These are phyloP conservation scores for Staphylotrichum longicolle DNA, from an alignment of 495 filamentous ascomycete genomes.

Conservation along the genomic window DNA sequence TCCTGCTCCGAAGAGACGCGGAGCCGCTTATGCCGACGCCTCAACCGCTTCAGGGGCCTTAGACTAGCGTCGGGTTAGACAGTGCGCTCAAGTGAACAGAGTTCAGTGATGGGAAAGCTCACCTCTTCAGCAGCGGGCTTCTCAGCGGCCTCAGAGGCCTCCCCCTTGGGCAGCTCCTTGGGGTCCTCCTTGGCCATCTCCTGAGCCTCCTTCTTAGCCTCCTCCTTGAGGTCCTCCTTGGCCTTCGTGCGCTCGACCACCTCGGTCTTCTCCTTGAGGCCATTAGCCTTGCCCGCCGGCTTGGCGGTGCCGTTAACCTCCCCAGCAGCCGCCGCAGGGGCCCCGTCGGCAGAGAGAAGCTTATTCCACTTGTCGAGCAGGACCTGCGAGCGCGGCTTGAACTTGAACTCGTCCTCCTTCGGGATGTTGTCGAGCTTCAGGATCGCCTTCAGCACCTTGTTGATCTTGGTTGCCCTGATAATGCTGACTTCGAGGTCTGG, in stretches of 20 bases:
- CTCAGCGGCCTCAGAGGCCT: constrained; percentile 24
- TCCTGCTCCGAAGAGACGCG: background rate
- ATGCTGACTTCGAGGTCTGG: constrained; percentile 80
- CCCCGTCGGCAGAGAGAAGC: constrained; percentile 58
- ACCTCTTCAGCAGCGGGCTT: constrained; percentile 39
- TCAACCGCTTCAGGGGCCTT: constrained; percentile 31
- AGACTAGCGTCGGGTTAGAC: constrained; percentile 10
- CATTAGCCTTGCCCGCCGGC: constrained; percentile 36
- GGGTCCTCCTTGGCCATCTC: constrained; percentile 14
- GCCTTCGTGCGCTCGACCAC: constrained; percentile 23
- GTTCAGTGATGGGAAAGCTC: background rate
- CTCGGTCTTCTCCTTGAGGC: constrained; percentile 42
- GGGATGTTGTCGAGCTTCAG: constrained; percentile 79
- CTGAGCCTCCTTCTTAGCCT: constrained; percentile 21
- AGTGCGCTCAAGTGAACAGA: background rate
- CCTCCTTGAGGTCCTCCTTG: constrained; percentile 30
- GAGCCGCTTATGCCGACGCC: constrained; percentile 25
- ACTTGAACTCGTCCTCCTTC: constrained; percentile 77
- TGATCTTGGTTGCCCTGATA: constrained; percentile 83
- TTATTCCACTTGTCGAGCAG: constrained; percentile 82
- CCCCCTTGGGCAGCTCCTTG: background rate
- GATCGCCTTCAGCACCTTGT: constrained; percentile 90
- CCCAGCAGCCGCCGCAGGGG: constrained; percentile 24
- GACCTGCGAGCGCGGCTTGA: constrained; percentile 72
- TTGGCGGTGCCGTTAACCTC: constrained; percentile 19